These are phyloP conservation scores for Hypoxylon intermedium DNA, from an alignment of 495 filamentous ascomycete genomes.

Conservation along the genomic window DNA sequence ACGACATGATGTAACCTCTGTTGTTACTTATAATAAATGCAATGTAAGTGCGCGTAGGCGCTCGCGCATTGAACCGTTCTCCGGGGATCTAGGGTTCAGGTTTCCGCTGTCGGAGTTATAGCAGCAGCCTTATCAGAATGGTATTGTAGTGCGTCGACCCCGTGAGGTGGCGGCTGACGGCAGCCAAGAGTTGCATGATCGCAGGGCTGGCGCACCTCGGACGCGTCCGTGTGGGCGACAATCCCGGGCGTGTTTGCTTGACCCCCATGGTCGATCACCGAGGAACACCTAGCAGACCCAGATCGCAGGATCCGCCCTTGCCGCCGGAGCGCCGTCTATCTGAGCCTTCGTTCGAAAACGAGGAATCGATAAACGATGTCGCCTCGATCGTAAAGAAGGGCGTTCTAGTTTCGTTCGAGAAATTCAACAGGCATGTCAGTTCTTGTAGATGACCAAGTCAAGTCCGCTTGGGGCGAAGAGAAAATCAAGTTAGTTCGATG, in stretches of 20 bases:
- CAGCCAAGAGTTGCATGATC: constrained; percentile 19
- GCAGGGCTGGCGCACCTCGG: constrained; percentile 30
- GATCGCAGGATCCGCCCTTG: constrained; percentile 35
- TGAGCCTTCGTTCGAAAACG: constrained; percentile 10
- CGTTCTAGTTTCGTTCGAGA: constrained; percentile 15
- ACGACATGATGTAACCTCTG: constrained; percentile 35
- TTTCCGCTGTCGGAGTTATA: constrained; percentile 30
- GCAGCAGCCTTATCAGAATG: constrained; percentile 29
- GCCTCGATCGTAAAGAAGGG: constrained; percentile 19
- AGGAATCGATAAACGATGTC: constrained; percentile 13
- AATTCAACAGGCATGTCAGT: neutral
- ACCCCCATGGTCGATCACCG: constrained; percentile 35
- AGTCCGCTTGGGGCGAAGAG: constrained; percentile 1
- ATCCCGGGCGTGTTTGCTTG: constrained; percentile 34
- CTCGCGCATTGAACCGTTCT: constrained; percentile 33
- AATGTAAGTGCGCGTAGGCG: constrained; percentile 21
- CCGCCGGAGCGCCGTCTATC: constrained; percentile 26
- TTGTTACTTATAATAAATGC: constrained; percentile 13
- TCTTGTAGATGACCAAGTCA: neutral
- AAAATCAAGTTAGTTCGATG: constrained; percentile 4
- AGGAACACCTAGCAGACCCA: constrained; percentile 30
- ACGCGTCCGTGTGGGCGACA: constrained; percentile 34
- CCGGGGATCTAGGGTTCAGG: constrained; percentile 18
- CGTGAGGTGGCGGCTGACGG: constrained; percentile 37
- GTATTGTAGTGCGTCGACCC: constrained; percentile 18